Evolutionary conservation across 352 stramenopile genomes (phyloP), one percentile per base, ranked within the genome.

Genomic region (Aphanomyces cochlioides): DNA sequence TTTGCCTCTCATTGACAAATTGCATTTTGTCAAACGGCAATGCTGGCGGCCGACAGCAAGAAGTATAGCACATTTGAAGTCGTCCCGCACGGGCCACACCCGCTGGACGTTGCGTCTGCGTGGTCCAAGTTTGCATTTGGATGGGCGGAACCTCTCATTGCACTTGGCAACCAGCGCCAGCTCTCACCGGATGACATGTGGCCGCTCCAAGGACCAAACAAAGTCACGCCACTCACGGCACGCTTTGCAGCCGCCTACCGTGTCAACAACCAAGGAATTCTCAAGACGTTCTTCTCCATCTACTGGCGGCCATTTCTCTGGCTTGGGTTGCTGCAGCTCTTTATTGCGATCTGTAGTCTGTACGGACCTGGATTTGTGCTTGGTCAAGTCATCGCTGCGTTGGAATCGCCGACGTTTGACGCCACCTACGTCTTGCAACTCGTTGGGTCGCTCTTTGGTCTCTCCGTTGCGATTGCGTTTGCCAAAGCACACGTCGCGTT

Each of bases 101-200:
- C 64, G 38, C 21, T 63, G 28, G 47, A 61, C 17, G n/a, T 19
- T 7, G 64, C 64, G 8, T 54, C 43, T 10, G 4, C 8, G 5
- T 67, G 75, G 5, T 80, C 76, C 21, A 47, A 67, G 4, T 65
- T 87, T 34, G 72, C 85, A 34, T 85, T 89, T 65, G 71, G 67
- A n/a, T 88, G 75, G 72, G 77, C 77, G 45, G 75, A 76, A 19
- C 67, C 75, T 1, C 56, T 88, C 48, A 79, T 89, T 71, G 34
- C 56, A 10, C 3, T 72, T 2, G 80, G 82, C 71, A 83, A 88
- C 50, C 15, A 47, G 48, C 78, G 76, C 1, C 78, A 84, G 71
- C 74, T 90, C 21, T 17, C 81, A 19, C 39, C 69, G 7, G 54
- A 76, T 8, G 80, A 87, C 61, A 21, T 90, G 60, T 79, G 69